phyloP scores from a whole-genome alignment of 2,329 filamentous ascomycete genomes.

The Cordyceps cicadae region DNA sequence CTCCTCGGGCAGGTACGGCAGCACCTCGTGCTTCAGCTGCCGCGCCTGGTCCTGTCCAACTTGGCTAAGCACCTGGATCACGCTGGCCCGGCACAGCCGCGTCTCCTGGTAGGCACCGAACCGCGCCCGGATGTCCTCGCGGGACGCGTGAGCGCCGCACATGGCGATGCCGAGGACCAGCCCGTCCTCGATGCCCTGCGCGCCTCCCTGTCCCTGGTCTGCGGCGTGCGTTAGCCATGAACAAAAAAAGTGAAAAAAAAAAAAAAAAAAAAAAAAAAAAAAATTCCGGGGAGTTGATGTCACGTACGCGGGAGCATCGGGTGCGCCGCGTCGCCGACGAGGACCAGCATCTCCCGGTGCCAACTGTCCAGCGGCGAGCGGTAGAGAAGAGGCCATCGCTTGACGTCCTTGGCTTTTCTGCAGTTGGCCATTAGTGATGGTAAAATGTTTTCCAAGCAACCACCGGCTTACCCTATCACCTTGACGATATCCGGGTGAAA shows the following conservation, averaged over 20 bases:
- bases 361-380: slow-evolving; percentile 25
- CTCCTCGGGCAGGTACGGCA: slow-evolving; percentile 20
- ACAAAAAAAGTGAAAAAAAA: too few species aligned
- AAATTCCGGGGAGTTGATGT: too few species aligned
- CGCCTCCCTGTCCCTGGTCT: slow-evolving; percentile 33
- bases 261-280: too few species aligned
- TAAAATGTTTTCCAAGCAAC: too few species aligned
- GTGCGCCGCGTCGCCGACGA: slow-evolving; percentile 31
- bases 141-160: slow-evolving; percentile 13
- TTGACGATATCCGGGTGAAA: slow-evolving; percentile 21
- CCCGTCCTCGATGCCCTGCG: slow-evolving; percentile 29
- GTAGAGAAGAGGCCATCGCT: slow-evolving; percentile 28
- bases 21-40: slow-evolving; percentile 22
- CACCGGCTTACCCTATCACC: slow-evolving; percentile 14
- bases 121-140: slow-evolving; percentile 17
- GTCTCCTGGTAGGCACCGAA: slow-evolving; percentile 20
- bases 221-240: not conserved
- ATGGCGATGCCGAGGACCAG: slow-evolving; percentile 24
- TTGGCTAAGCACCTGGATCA: slow-evolving; percentile 32
- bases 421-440: too few species aligned
- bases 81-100: slow-evolving; percentile 23
- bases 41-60: slow-evolving; percentile 25
- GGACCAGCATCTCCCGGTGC: slow-evolving; percentile 23
- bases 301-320: slow-evolving; percentile 30
- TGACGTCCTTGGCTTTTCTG: slow-evolving; percentile 27